Evolutionary conservation across 768 basidiomycete genomes (phyloP).

Genomic region (Tephrocybe sp.): DNA sequence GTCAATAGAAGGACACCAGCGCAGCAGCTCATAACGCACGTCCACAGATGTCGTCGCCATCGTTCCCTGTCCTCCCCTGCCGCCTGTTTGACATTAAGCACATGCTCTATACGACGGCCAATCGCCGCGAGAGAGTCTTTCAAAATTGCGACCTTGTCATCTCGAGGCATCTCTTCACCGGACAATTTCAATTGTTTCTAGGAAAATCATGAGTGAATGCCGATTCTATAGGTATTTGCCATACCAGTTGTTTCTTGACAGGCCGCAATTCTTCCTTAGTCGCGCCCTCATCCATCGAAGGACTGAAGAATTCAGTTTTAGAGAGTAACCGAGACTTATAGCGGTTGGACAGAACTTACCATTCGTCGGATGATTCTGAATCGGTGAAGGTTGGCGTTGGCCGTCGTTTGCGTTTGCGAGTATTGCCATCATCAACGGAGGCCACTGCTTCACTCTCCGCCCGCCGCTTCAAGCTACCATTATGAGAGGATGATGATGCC

Average conservation of each 20-base stretch:
- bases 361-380: constrained; percentile 90
- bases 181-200: constrained; percentile 95
- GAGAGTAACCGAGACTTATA: constrained; percentile 4
- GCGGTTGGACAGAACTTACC: constrained; percentile 60
- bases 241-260: constrained; percentile 92
- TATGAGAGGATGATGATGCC: constrained; percentile 66
- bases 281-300: constrained; percentile 91
- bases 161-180: constrained; percentile 90
- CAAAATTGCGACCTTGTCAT: constrained; percentile 93
- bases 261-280: constrained; percentile 96
- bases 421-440: constrained; percentile 70
- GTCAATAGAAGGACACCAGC: too few species aligned
- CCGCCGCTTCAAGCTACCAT: constrained; percentile 65
- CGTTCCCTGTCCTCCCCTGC: constrained; percentile 81
- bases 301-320: constrained; percentile 43
- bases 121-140: constrained; percentile 96
- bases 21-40: constrained; percentile 69
- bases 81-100: constrained; percentile 72
- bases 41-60: constrained; percentile 96
- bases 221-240: constrained; percentile 21
- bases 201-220: constrained; percentile 5
- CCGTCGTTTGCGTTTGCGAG: constrained; percentile 82
- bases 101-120: constrained; percentile 86
- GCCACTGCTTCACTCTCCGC: constrained; percentile 86
- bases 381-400: constrained; percentile 98